Conservation (phyloP, 176 grass and related monocot genomes). For the Puccinellia tenuiflora region DNA sequence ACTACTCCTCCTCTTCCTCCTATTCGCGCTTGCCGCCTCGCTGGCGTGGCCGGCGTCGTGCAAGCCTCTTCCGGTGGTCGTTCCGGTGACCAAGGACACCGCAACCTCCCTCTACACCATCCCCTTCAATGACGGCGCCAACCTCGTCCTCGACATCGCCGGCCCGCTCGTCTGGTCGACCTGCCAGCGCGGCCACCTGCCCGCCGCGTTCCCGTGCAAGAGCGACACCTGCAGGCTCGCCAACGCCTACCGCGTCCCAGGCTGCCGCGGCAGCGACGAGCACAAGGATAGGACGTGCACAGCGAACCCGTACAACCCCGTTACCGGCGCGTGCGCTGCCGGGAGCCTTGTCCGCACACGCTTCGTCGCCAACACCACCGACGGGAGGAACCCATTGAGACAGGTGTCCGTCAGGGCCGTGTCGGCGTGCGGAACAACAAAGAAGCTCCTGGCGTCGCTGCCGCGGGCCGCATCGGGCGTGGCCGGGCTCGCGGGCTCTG, state of each 20-base stretch:
- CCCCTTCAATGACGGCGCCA: too few species aligned
- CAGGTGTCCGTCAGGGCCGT: background rate
- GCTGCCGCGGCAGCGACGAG: background rate
- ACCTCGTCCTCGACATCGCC: too few species aligned
- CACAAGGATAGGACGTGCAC: slow-evolving; percentile 1
- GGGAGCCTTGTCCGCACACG: slow-evolving; percentile 5
- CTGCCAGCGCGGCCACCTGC: too few species aligned
- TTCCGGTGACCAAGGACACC: slow-evolving; percentile 12
- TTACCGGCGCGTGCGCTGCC: slow-evolving; percentile 23
- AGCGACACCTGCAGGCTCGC: background rate
- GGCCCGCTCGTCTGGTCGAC: too few species aligned
- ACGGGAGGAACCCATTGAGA: too few species aligned
- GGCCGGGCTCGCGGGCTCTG: slow-evolving; percentile 26
- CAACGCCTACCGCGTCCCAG: background rate
- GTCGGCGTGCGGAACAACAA: slow-evolving; percentile 21
- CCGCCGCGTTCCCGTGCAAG: background rate
- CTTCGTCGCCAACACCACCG: slow-evolving; percentile 34
- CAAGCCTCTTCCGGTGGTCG: background rate
- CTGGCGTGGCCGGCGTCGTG: background rate
- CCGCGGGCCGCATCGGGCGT: slow-evolving; percentile 16
- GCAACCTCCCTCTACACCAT: too few species aligned
- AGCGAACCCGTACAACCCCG: slow-evolving; percentile 20
- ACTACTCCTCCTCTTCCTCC: background rate
- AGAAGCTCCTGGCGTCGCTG: slow-evolving; percentile 12
- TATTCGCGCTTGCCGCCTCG: background rate